Base-by-base conservation (phyloP, 2,329 filamentous ascomycete genomes). In the Fusarium sp. region DNA sequence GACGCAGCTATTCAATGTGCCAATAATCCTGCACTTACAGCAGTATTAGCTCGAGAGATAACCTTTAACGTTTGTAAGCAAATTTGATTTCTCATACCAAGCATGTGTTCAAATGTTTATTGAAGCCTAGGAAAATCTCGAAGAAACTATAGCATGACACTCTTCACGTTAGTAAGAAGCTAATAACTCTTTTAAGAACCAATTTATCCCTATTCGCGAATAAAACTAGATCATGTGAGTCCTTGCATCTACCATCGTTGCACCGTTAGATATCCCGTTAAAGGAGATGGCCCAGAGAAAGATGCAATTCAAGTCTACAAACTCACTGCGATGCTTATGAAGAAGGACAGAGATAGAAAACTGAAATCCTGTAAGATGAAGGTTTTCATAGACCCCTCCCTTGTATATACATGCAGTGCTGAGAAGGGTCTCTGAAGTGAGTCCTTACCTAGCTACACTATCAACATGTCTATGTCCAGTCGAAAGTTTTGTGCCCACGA, bases 231-330 rank as follows among this genome's bases (percentile, higher is more conserved):
- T 26, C 61, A 47, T 22, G 40, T 46, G 14, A 46, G 36, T n/a
- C 46, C 56, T 5, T 45, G 59, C 17, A 43, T 62, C 2, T 62
- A 62, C n/a, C 56, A 61, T 21, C 40, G 34, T 11, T 59, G 56
- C n/a, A 22, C 19, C 7, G 50, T 62, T 40, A 28, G 56, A n/a
- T 62, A 62, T 15, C 42, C 61, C 2, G 24, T 62, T 11, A 54
- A 47, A 14, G 59, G 59, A 5, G 59, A 61, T 4, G 22, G 54
- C n/a, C 59, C 56, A 3, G n/a, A 36, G 17, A 55, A 40, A 5
- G 42, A 62, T 22, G 22, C 31, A 13, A 55, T 62, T 10, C 26
- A 55, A n/a, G 15, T 62, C 6, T 24, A 46, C 7, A 45, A 40
- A 13, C 22, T 62, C 10, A 28, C 42, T 5, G 55, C 47, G 3